phyloP scores from a whole-genome alignment of 306 rosid species.

The Dalbergia cultrata region DNA sequence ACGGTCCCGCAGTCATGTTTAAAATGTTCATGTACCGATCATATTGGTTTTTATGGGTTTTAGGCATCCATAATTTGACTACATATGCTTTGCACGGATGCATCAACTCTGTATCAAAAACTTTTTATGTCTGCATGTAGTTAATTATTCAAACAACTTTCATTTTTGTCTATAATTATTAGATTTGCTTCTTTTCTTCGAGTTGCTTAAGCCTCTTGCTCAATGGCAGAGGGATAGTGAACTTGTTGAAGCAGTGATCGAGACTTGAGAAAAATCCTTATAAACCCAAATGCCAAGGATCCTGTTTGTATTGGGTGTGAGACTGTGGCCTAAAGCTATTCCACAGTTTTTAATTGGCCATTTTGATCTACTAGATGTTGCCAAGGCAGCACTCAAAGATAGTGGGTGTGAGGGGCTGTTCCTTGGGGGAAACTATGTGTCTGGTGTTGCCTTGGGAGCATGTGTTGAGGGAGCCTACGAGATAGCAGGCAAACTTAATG shows the following conservation, averaged over 20 bases:
- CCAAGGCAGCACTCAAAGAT: slow-evolving; percentile 61
- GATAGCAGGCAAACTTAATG: slow-evolving; percentile 63
- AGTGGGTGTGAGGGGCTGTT: slow-evolving; percentile 65
- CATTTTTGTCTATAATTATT: neutral
- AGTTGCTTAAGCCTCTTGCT: slow-evolving; percentile 1
- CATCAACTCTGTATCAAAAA: neutral
- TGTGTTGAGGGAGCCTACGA: slow-evolving; percentile 82
- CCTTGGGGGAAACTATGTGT: slow-evolving; percentile 75
- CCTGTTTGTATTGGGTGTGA: slow-evolving; percentile 67
- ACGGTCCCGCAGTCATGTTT: neutral
- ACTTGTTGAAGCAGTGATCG: slow-evolving; percentile 66
- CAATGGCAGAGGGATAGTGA: slow-evolving; percentile 62
- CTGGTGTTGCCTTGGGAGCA: slow-evolving; percentile 85
- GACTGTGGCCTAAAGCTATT: slow-evolving; percentile 78
- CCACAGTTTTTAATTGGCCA: slow-evolving; percentile 84
- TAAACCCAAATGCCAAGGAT: slow-evolving; percentile 61
- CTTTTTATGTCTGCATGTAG: neutral
- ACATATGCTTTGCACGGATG: neutral
- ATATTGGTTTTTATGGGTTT: neutral
- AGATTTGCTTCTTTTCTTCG: neutral
- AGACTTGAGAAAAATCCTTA: slow-evolving; percentile 74
- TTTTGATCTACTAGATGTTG: slow-evolving; percentile 69
- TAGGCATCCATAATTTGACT: slow-evolving; percentile 25
- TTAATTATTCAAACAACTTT: neutral
- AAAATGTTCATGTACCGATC: slow-evolving; percentile 1